phyloP scores from a whole-genome alignment of 176 grass and related monocot genomes.

The Tuctoria greenei region DNA sequence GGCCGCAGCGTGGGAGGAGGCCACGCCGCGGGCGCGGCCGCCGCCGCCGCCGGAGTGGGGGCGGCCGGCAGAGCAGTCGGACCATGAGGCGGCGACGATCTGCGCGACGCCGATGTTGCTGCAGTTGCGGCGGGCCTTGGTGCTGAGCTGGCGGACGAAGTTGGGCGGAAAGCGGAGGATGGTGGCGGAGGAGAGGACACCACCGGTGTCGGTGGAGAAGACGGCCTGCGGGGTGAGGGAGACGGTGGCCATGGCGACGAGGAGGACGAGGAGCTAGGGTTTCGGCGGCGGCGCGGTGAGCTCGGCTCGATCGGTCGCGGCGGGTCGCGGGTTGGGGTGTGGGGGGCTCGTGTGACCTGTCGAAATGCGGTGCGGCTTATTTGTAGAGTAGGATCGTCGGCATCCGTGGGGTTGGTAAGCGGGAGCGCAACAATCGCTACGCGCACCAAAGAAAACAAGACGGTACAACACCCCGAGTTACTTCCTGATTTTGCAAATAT shows the following conservation, averaged over 20 bases:
- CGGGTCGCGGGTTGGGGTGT: constrained; percentile 16
- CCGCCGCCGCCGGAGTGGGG: constrained; percentile 50
- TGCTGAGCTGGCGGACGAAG: constrained; percentile 98
- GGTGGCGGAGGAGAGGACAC: constrained; percentile 43
- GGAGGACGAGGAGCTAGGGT: constrained; percentile 39
- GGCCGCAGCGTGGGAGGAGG: constrained; percentile 46
- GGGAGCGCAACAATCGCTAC: background rate
- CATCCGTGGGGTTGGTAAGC: background rate
- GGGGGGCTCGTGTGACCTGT: constrained; percentile 41
- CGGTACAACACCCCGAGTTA: background rate
- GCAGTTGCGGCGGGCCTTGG: constrained; percentile 96
- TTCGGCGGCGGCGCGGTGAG: constrained; percentile 31
- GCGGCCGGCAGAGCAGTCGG: constrained; percentile 44
- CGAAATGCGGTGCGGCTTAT: constrained; percentile 44
- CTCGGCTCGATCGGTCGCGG: constrained; percentile 29
- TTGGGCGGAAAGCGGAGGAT: constrained; percentile 90
- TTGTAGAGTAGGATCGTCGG: constrained; percentile 33
- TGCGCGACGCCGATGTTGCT: constrained; percentile 99
- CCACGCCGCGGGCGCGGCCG: constrained; percentile 47
- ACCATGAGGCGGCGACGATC: constrained; percentile 97
- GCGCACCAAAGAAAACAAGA: background rate
- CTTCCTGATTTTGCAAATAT: no score
- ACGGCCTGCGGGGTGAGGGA: constrained; percentile 45
- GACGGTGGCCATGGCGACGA: constrained; percentile 47
- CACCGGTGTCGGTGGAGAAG: constrained; percentile 40